Conservation (phyloP, 163 green algal species). For the Chlamydomonas reinhardtii region DNA sequence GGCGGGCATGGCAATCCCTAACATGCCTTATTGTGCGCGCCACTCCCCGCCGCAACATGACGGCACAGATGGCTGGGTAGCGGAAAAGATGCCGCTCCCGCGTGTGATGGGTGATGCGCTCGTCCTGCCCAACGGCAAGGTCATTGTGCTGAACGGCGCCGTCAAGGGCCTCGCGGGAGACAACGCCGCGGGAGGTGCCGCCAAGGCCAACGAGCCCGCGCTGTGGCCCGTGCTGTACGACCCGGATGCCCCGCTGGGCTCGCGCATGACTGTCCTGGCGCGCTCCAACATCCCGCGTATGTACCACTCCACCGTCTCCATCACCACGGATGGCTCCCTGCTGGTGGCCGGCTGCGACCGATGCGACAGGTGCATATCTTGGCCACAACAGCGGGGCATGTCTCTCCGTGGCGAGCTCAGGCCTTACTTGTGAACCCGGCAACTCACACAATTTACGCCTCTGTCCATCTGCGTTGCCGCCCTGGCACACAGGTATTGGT, state of each 20-base stretch:
- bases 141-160: conserved; percentile 49
- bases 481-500: conserved; percentile 48
- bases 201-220: conserved; percentile 50
- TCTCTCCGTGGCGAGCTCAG: too few relatives aligned
- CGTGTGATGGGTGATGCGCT: conserved; percentile 45
- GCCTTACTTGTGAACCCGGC: too few relatives aligned
- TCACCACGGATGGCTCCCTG: conserved; percentile 58
- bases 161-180: conserved; percentile 47
- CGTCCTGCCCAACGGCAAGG: conserved; percentile 48
- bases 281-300: conserved; percentile 49
- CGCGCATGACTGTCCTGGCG: conserved; percentile 32
- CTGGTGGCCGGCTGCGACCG: conserved; percentile 58
- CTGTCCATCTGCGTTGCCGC: too few relatives aligned
- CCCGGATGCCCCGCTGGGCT: conserved; percentile 19
- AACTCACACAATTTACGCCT: too few relatives aligned
- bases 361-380: conserved; percentile 28
- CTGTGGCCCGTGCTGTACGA: conserved; percentile 55
- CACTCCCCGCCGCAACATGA: too few relatives aligned
- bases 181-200: conserved; percentile 4
- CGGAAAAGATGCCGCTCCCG: conserved; percentile 33
- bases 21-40: too few relatives aligned
- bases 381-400: too few relatives aligned
- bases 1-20: too few relatives aligned
- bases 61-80: conserved; percentile 22
- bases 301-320: conserved; percentile 52